Conservation (phyloP, 768 basidiomycete species). For the Coprinopsis cinerea region DNA sequence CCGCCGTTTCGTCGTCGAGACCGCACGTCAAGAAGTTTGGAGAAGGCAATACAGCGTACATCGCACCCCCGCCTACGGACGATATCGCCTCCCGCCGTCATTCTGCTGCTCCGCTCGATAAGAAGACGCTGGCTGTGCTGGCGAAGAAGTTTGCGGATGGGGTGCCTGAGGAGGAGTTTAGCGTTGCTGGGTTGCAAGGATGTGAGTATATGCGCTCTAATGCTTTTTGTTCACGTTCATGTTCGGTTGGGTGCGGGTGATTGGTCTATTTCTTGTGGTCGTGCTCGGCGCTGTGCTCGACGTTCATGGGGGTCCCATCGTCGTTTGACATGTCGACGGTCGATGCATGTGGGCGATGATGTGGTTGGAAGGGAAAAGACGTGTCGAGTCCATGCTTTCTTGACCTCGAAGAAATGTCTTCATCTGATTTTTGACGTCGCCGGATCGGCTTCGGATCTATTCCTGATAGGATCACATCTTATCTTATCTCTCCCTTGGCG, state of each 20-base stretch:
- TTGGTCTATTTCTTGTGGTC: neutral
- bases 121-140: slow-evolving; percentile 54
- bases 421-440: neutral
- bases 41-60: slow-evolving; percentile 52
- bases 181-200: slow-evolving; percentile 86
- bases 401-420: neutral
- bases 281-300: neutral
- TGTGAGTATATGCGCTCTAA: slow-evolving; percentile 46
- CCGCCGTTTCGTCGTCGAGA: neutral
- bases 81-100: slow-evolving; percentile 52
- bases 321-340: neutral
- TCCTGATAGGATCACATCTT: neutral
- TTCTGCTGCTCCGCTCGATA: slow-evolving; percentile 60
- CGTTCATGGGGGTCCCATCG: neutral
- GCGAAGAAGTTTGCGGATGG: slow-evolving; percentile 76
- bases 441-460: slow-evolving; percentile 7
- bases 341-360: neutral
- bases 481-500: neutral
- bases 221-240: slow-evolving; percentile 17
- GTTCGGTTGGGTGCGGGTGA: neutral
- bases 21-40: slow-evolving; percentile 34
- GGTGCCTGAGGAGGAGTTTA: slow-evolving; percentile 82
- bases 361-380: slow-evolving; percentile 1
- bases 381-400: no score
- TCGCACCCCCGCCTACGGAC: slow-evolving; percentile 60